Evolutionary conservation across 208 protist genomes (phyloP), one percentile per base, ranked within the genome.

Genomic region (Wallacemonas sp.): DNA sequence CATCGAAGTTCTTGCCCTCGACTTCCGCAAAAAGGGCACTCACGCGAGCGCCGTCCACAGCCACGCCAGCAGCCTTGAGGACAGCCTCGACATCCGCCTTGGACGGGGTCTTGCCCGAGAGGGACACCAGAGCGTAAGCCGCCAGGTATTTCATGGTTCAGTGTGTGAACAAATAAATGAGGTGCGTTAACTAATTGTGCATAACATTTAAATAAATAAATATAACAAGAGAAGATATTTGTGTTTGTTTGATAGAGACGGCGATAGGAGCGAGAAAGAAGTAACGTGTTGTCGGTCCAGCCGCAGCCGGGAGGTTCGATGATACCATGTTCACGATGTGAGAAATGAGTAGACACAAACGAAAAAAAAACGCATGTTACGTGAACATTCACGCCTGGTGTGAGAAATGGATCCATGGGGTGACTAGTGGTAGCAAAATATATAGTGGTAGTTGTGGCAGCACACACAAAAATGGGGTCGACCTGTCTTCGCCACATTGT

Each of bases 141-240:
- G 95, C 93, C 21, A 97, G 79, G 78, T 97, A 92, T 77, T 95
- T 96, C 93, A 97, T 97, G 41, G 58, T 49, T 79, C 49, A 46
- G 36, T 1, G 38, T 9, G 12, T 19, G 55, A 65, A 72, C 58
- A 68, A 24, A 63, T n/a, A n/a, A n/a, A n/a, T n/a, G n/a, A n/a
- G 33, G 28, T 45, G 28, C 41, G 22, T 44, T 22, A 68, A 46
- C 36, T 45, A 54, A n/a, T 19, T 8, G 38, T 19, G 22, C 19
- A 19, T 5, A 65, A 6, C n/a, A n/a, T n/a, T n/a, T n/a, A n/a
- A n/a, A n/a, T n/a, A n/a, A n/a, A n/a, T n/a, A n/a, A n/a, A n/a
- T n/a, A n/a, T n/a, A n/a, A n/a, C n/a, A n/a, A n/a, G n/a, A n/a
- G n/a, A n/a, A n/a, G n/a, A n/a, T n/a, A n/a, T n/a, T n/a, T n/a